These are phyloP conservation scores for Salix koriyanagi DNA, from an alignment of 345 rosid species.

Conservation along the genomic window DNA sequence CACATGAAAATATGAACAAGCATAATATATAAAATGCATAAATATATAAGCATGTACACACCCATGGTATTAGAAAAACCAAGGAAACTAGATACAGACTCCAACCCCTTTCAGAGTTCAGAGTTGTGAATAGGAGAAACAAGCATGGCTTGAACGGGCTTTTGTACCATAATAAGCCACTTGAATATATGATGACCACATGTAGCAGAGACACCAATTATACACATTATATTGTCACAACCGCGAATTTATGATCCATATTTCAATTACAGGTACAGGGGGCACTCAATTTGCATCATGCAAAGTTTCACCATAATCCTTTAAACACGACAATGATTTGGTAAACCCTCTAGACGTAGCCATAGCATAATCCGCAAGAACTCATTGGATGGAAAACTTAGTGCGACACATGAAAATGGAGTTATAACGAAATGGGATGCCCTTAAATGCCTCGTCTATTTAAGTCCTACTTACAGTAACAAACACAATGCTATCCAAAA, in stretches of 20 bases:
- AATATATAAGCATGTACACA: background rate
- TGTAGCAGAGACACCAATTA: background rate
- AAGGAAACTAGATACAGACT: background rate
- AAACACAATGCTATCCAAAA: background rate
- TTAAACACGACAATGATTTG: background rate
- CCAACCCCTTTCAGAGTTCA: background rate
- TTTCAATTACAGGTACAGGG: background rate
- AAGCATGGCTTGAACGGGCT: background rate
- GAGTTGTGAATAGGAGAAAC: background rate
- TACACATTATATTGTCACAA: background rate
- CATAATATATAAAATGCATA: too few species aligned
- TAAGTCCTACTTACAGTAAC: background rate
- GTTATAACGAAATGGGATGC: background rate
- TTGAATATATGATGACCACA: background rate
- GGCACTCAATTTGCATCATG: background rate
- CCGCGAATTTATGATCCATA: background rate
- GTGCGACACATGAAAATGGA: background rate
- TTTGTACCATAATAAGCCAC: background rate
- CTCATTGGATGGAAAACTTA: background rate
- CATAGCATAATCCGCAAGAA: background rate
- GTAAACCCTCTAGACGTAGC: background rate
- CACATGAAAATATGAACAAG: background rate
- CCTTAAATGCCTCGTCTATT: background rate
- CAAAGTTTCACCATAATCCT: background rate
- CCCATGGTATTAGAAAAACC: background rate